Percentiles rank a stretch among this genome's conserved stretches.
phyloP scores from a whole-genome alignment of 2,329 filamentous ascomycete species.

The Exophiala viscosa region DNA sequence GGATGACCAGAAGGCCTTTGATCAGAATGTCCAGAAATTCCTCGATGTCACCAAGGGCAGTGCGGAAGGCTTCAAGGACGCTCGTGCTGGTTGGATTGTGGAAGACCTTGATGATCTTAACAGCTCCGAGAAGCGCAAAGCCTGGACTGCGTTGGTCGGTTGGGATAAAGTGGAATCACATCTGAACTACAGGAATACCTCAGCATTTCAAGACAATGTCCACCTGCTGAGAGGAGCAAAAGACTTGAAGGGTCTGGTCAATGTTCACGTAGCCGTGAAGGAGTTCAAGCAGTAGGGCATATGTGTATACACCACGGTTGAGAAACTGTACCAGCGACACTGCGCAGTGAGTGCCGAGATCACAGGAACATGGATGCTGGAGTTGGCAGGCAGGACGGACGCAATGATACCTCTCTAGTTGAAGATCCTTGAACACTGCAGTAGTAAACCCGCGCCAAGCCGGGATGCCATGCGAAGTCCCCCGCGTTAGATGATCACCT shows the following conservation, averaged over 20 bases:
- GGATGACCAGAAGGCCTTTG: conserved; percentile 23
- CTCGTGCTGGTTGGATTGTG: conserved; percentile 28
- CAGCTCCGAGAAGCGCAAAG: conserved; percentile 31
- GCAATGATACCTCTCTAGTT: neutral
- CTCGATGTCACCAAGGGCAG: conserved; percentile 10
- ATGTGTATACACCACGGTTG: neutral
- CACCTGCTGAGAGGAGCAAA: conserved; percentile 22
- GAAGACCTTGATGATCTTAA: conserved; percentile 32
- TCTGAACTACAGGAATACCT: conserved; percentile 35
- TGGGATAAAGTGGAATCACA: conserved; percentile 42
- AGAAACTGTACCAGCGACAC: neutral
- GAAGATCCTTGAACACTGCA: no score
- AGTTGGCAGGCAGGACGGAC: no score
- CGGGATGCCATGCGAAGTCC: no score
- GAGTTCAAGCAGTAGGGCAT: conserved; percentile 5
- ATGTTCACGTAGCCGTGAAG: conserved; percentile 24
- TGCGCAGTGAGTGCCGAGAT: neutral
- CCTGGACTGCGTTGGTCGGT: conserved; percentile 33
- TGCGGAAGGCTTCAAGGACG: conserved; percentile 22
- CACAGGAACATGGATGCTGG: no score
- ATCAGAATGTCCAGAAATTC: conserved; percentile 21
- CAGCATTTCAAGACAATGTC: conserved; percentile 37
- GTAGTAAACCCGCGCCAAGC: no score
- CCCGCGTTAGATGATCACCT: no score
- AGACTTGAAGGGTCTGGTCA: conserved; percentile 23